Conservation (phyloP, 2,329 filamentous ascomycete genomes). For the Cercospora sp. region DNA sequence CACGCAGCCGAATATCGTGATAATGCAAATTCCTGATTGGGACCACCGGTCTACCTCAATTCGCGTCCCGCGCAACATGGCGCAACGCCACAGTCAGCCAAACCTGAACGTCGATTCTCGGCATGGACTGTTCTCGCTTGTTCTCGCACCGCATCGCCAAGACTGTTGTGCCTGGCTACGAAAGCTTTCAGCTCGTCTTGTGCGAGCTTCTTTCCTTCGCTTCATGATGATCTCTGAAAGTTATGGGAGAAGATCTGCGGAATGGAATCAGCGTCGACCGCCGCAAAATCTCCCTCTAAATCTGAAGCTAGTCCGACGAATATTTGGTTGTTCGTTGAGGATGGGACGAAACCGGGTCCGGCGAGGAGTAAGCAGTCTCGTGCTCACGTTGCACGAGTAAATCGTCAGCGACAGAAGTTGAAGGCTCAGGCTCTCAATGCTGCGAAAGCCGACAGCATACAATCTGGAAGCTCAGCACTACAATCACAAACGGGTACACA, state of each 20-base stretch:
- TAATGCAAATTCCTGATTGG: neutral
- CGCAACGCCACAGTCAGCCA: neutral
- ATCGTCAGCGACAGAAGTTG: constrained; percentile 18
- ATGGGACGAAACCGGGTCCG: constrained; percentile 6
- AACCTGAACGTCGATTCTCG: neutral
- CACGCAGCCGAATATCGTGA: neutral
- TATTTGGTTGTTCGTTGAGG: constrained; percentile 19
- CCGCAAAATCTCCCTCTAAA: neutral
- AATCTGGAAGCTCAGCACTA: neutral
- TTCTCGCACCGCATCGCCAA: neutral
- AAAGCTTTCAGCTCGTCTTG: neutral
- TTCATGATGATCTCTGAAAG: neutral
- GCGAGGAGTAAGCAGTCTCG: constrained; percentile 19
- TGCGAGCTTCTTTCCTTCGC: neutral
- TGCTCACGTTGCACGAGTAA: constrained; percentile 23
- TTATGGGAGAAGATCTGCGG: neutral
- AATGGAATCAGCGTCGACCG: neutral
- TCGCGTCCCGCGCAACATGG: neutral
- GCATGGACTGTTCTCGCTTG: neutral
- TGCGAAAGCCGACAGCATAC: neutral
- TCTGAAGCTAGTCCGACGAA: neutral
- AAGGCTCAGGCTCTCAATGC: constrained; percentile 6
- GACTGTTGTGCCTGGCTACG: neutral
- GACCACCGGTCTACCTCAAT: neutral
- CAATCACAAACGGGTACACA: neutral